Conservation (phyloP, 2,329 filamentous ascomycete genomes). For the Basipetospora chlamydospora region DNA sequence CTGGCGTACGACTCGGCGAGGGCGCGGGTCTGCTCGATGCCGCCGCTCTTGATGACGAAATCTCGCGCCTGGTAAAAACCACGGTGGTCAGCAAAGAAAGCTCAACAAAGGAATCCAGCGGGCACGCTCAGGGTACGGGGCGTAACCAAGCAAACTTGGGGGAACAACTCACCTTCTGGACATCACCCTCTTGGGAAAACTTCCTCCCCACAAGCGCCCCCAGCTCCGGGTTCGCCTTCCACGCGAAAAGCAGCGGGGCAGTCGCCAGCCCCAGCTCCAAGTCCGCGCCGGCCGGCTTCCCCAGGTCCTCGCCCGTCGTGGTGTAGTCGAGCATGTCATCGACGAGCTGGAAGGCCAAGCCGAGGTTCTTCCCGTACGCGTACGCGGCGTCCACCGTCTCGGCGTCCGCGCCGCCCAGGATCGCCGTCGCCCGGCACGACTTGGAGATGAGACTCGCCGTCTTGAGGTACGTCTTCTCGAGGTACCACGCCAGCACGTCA, state of each 20-base stretch:
- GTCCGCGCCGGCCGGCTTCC: constrained; percentile 90
- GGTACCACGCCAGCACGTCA: constrained; percentile 80
- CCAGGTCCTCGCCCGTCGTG: constrained; percentile 66
- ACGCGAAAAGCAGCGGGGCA: constrained; percentile 86
- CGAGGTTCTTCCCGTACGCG: constrained; percentile 81
- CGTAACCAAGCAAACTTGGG: constrained; percentile 9
- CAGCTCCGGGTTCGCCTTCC: constrained; percentile 75
- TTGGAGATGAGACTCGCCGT: constrained; percentile 93
- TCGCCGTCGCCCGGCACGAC: constrained; percentile 76
- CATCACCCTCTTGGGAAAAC: constrained; percentile 72
- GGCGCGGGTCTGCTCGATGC: constrained; percentile 80
- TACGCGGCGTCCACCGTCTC: constrained; percentile 86
- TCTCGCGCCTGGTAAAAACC: constrained; percentile 61
- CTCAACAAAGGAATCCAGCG: not conserved
- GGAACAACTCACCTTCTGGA: constrained; percentile 51
- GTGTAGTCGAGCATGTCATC: constrained; percentile 98
- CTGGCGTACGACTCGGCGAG: constrained; percentile 84
- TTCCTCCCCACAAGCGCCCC: constrained; percentile 84
- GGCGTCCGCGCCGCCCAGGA: constrained; percentile 63
- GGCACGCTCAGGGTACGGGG: not conserved
- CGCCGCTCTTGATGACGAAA: constrained; percentile 68
- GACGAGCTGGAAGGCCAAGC: constrained; percentile 90
- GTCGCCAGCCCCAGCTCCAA: constrained; percentile 87
- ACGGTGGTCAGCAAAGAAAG: constrained; percentile 4
- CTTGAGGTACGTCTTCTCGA: constrained; percentile 98